phyloP scores from a whole-genome alignment of 1,139 yeast genomes.

The Ashbya aceris region DNA sequence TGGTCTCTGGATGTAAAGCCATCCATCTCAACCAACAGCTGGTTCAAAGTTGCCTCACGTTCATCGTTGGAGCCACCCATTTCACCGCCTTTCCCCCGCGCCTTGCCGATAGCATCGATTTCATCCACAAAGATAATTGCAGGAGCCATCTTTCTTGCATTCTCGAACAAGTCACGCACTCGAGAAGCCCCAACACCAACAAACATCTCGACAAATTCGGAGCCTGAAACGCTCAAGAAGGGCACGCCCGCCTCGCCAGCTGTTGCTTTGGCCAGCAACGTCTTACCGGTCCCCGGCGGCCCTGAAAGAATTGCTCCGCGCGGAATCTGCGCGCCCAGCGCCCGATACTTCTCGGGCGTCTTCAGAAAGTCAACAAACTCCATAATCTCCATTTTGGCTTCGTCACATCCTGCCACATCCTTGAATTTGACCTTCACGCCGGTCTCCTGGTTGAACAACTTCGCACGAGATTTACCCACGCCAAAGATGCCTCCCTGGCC shows the following conservation, averaged over 20 bases:
- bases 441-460: constrained; percentile 83
- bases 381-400: constrained; percentile 97
- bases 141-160: constrained; percentile 90
- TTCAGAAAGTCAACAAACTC: constrained; percentile 91
- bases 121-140: constrained; percentile 92
- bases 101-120: constrained; percentile 96
- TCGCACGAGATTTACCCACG: constrained; percentile 81
- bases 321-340: constrained; percentile 92
- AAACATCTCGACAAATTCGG: constrained; percentile 98
- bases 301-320: constrained; percentile 96
- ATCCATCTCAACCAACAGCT: constrained; percentile 94
- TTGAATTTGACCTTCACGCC: constrained; percentile 80
- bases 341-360: constrained; percentile 81
- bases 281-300: constrained; percentile 99
- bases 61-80: constrained; percentile 87
- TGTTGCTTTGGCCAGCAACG: constrained; percentile 93
- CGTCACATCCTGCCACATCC: constrained; percentile 96
- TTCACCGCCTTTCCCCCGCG: constrained; percentile 74
- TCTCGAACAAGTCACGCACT: constrained; percentile 87
- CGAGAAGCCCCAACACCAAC: constrained; percentile 98
- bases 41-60: constrained; percentile 92
- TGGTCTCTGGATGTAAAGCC: constrained; percentile 87
- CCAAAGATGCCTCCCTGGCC: constrained; percentile 51
- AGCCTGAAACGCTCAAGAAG: constrained; percentile 87
- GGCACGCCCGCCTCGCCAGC: constrained; percentile 99